phyloP scores from a whole-genome alignment of 148 eudicot genomes.

The Rhododendron simsii region DNA sequence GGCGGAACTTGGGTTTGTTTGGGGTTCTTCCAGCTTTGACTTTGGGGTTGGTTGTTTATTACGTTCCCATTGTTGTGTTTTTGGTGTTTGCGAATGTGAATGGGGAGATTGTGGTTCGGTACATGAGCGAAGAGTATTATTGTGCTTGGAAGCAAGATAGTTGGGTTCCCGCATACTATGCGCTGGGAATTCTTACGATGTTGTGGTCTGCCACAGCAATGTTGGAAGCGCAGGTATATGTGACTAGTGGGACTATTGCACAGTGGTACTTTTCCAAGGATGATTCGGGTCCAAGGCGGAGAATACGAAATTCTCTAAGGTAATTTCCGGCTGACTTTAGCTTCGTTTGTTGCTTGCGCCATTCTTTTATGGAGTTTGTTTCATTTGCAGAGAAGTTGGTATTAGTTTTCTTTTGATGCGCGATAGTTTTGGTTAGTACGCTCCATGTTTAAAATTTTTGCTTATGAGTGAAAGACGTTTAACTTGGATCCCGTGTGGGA shows the following conservation, averaged over 20 bases:
- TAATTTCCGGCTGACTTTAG: constrained; percentile 16
- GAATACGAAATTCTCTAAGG: constrained; percentile 77
- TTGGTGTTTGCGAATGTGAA: constrained; percentile 69
- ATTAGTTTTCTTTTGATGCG: neutral
- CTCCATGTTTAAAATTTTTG: neutral
- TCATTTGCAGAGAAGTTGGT: neutral
- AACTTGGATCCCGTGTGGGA: neutral
- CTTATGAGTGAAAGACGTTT: neutral
- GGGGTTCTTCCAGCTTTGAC: constrained; percentile 67
- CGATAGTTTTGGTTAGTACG: neutral
- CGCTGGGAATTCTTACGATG: constrained; percentile 83
- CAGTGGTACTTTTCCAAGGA: constrained; percentile 97
- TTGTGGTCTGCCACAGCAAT: constrained; percentile 73
- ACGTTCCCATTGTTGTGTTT: constrained; percentile 82
- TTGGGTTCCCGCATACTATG: constrained; percentile 88
- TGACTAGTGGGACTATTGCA: constrained; percentile 86
- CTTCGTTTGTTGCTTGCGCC: neutral
- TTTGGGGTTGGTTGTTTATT: constrained; percentile 62
- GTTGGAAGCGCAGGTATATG: constrained; percentile 81
- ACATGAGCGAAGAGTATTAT: constrained; percentile 45
- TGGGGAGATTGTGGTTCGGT: constrained; percentile 65
- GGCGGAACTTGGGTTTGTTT: constrained; percentile 69
- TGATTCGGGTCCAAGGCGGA: constrained; percentile 45
- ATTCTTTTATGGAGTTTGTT: neutral
- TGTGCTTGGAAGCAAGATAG: constrained; percentile 87